Base-by-base conservation (phyloP, 169 alveolate species). In the Cryptosporidium ubiquitum region DNA sequence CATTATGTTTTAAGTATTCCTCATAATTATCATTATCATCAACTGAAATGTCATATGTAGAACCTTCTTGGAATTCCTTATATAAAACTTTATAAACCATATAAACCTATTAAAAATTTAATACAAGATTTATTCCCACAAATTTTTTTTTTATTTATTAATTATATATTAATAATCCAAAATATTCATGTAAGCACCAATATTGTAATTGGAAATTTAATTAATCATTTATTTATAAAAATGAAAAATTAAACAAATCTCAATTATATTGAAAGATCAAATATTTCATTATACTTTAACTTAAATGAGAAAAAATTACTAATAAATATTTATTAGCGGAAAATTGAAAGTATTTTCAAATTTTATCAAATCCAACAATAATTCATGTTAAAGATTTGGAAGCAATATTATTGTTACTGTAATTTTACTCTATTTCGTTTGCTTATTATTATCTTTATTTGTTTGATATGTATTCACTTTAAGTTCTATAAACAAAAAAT, bases 21-120 rank as follows among this genome's bases (percentile, higher is more conserved):
- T 58, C 73, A 40, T 79, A 58, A 23, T 61, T 40, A 31, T 64
- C 75, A 31, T 79, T 47, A 42, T 61, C 75, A 29, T 79, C 79
- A 29, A 64, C 29, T 23, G 79, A 79, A 42, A 64, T 33, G 7
- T 42, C 42, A 40, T 64, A 18, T 18, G 58, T 42, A 64, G 71
- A 64, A 61, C 55, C 89, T 58, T 73, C 85, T 58, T 52, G 70
- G 68, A 79, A 61, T 44, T 57, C 68, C 61, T 33, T 79, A 79
- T 79, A 79, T 33, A 79, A 66, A 64, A 79, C 89, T 66, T 79
- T 79, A 18, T 61, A 26, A 31, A 64, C 51, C 73, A 64, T 58
- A 58, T 79, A 79, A 64, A 31, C n/a, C 29, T 9, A 49, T 7
- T 42, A 42, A 42, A 12, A 4, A 26, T 16, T 26, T 26, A 55